Conservation (phyloP, 1,284 basidiomycete genomes). For the Moniliella sp. region DNA sequence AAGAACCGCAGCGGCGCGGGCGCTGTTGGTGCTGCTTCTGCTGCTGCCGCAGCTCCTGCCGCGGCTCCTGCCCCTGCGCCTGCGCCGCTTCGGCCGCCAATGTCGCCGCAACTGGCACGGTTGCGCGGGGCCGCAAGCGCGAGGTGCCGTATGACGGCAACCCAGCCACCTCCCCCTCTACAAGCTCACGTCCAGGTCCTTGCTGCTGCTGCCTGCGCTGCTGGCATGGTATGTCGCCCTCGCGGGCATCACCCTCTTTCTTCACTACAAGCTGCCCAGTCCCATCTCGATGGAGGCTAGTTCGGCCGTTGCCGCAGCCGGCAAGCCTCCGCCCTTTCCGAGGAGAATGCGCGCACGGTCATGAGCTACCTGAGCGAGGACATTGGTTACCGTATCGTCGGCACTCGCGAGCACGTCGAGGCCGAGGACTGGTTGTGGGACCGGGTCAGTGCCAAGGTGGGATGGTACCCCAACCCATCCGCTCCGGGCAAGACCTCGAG, state of each 20-base stretch:
- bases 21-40: too few species aligned
- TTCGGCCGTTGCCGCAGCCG: conserved; percentile 5
- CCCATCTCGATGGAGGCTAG: conserved; percentile 5
- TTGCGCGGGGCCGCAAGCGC: too few species aligned
- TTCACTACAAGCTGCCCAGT: conserved; percentile 25
- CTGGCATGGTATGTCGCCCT: background rate
- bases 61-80: too few species aligned
- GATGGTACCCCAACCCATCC: conserved; percentile 6
- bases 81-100: too few species aligned
- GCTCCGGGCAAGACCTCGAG: too few species aligned
- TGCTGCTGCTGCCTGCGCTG: background rate
- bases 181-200: background rate
- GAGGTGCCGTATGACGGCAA: too few species aligned
- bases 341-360: conserved; percentile 18
- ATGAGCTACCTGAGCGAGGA: conserved; percentile 41
- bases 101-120: too few species aligned
- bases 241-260: conserved; percentile 7
- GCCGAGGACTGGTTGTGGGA: conserved; percentile 63
- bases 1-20: too few species aligned
- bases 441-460: conserved; percentile 43
- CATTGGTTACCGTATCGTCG: conserved; percentile 77
- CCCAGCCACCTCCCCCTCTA: too few species aligned
- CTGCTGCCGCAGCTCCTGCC: too few species aligned
- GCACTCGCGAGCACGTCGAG: conserved; percentile 63
- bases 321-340: conserved; percentile 4